Conservation (phyloP, 805 yeast species). For the Spathaspora boniae region DNA sequence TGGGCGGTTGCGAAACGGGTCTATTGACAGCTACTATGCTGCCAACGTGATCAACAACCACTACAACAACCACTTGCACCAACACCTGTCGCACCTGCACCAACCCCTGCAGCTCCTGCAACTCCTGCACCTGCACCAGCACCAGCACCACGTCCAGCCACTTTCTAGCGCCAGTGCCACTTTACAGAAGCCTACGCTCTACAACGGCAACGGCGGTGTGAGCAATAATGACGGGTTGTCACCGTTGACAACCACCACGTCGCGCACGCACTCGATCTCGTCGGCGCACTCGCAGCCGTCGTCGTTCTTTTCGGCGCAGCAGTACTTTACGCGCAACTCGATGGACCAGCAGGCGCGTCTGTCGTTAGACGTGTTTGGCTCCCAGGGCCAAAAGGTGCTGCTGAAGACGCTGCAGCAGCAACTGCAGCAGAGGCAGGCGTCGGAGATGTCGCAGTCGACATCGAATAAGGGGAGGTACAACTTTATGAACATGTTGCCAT, state of each 20-base stretch:
- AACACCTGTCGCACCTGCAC: slow-evolving; percentile 5
- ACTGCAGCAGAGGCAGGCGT: slow-evolving; percentile 13
- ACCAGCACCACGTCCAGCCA: slow-evolving; percentile 1
- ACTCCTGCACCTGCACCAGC: slow-evolving; percentile 7
- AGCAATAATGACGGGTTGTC: slow-evolving; percentile 28
- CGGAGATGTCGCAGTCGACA: no score
- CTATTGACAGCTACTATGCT: slow-evolving; percentile 17
- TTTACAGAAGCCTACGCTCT: slow-evolving; percentile 2
- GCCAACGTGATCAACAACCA: slow-evolving; percentile 10
- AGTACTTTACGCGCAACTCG: slow-evolving; percentile 34
- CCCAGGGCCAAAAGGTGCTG: slow-evolving; percentile 10
- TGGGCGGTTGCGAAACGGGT: slow-evolving; percentile 12
- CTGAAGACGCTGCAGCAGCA: slow-evolving; percentile 6
- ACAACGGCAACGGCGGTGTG: background rate
- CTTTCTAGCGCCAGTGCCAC: no score
- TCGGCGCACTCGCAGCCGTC: slow-evolving; percentile 42
- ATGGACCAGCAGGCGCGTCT: slow-evolving; percentile 32
- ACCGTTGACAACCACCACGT: slow-evolving; percentile 43
- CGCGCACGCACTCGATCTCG: slow-evolving; percentile 37
- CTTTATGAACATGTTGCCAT: slow-evolving; percentile 40
- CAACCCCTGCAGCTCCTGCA: slow-evolving; percentile 1
- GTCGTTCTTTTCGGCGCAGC: slow-evolving; percentile 42
- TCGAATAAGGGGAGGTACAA: slow-evolving; percentile 24
- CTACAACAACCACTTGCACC: no score
- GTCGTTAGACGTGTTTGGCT: slow-evolving; percentile 28